Conservation (phyloP, 2,329 filamentous ascomycete species). For the Daldinia sp. region DNA sequence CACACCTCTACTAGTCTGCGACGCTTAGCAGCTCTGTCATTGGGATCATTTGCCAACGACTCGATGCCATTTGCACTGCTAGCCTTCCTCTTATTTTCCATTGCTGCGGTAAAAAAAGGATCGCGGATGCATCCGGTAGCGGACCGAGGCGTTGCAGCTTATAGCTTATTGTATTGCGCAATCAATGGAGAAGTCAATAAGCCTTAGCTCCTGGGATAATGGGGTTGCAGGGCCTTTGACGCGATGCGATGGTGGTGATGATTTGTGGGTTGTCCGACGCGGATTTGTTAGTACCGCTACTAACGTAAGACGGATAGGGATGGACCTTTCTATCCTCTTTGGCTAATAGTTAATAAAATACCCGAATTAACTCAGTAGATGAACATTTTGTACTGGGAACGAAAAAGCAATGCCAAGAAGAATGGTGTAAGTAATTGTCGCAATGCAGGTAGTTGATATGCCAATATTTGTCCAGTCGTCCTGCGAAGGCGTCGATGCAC, state of each 20-base stretch:
- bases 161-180: constrained; percentile 16
- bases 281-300: constrained; percentile 29
- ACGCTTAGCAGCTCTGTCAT: constrained; percentile 68
- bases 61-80: constrained; percentile 58
- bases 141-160: constrained; percentile 9
- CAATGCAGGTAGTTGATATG: constrained; percentile 9
- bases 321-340: constrained; percentile 21
- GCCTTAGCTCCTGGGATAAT: constrained; percentile 24
- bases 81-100: constrained; percentile 71
- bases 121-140: constrained; percentile 33
- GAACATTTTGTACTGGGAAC: not conserved
- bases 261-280: constrained; percentile 38
- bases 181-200: constrained; percentile 22
- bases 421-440: constrained; percentile 9
- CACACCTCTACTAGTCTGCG: constrained; percentile 65
- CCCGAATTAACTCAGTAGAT: constrained; percentile 15
- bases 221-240: constrained; percentile 34
- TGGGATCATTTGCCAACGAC: constrained; percentile 56
- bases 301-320: constrained; percentile 12
- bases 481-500: constrained; percentile 24
- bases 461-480: constrained; percentile 9
- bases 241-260: constrained; percentile 43
- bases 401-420: constrained; percentile 9
- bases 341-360: not conserved
- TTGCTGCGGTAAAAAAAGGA: constrained; percentile 49